Evolutionary conservation across 345 rosid genomes (phyloP), one percentile per base, ranked within the genome.

Genomic region (Aegle marmelos): DNA sequence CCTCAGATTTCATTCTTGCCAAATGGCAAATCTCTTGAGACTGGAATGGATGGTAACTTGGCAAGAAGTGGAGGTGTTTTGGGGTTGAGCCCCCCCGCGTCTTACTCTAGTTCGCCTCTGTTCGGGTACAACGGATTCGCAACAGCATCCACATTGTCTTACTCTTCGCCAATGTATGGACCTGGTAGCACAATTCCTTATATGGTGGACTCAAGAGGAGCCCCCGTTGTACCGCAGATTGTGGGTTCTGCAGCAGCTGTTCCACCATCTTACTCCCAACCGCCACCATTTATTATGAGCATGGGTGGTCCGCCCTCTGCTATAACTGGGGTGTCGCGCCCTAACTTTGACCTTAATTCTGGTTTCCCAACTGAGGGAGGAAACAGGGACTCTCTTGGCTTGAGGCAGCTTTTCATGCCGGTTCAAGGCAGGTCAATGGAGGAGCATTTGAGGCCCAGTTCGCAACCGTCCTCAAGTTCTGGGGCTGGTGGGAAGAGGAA

Each of bases 401-500:
- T 88, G 75, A 89, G 94, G 82, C 95, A 89, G 83, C 82, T 91
- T 70, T 81, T 92, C 74, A 77, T 90, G 72, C 89, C 93, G 4
- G 82, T 79, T 79, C 95, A 88, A 76, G 85, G 84, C 33, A 85
- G 87, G 79, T 72, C 86, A 2, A 56, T 83, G 74, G 93, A 91
- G 67, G 98, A 94, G 82, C 91, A 84, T 62, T 65, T 84, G 22
- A 84, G 90, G 82, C 82, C 82, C 66, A 85, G 82, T 76, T 79
- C 87, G 37, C 97, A 88, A 53, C 87, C 91, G 19, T 80, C 93
- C 19, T 86, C 94, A 3, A 84, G 91, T 82, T 86, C 94, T 25
- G 88, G 89, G 63, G 78, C 84, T n/a, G 93, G 91, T 50, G 90
- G 81, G 36, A 96, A 92, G 80, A 88, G 97, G 81, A 94, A 93